Conservation (phyloP, 2,329 filamentous ascomycete genomes). For the Emmonsia crescens region DNA sequence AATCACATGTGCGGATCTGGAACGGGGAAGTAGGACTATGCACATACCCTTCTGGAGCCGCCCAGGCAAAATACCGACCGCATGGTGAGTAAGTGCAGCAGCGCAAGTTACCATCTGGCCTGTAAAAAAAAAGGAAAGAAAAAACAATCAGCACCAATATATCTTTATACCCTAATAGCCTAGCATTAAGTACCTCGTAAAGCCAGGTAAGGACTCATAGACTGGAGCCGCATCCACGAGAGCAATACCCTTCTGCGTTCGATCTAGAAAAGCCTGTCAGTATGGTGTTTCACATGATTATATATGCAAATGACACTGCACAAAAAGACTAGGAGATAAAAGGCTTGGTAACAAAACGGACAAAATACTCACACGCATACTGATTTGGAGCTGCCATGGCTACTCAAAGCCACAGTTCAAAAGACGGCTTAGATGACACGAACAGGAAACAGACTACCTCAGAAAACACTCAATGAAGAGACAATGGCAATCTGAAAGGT, state of each 20-base stretch:
- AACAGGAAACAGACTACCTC: neutral
- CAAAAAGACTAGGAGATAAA: neutral
- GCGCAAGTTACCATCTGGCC: conserved; percentile 86
- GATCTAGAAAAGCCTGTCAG: conserved; percentile 42
- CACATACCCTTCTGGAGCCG: conserved; percentile 61
- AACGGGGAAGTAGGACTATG: neutral
- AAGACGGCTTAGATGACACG: neutral
- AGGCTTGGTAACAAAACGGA: neutral
- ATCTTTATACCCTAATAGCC: conserved; percentile 12
- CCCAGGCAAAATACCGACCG: conserved; percentile 93
- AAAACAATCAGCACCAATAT: conserved; percentile 2
- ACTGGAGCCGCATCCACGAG: conserved; percentile 82
- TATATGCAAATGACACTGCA: neutral
- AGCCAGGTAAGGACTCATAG: conserved; percentile 76
- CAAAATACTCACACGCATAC: conserved; percentile 61
- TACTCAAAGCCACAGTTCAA: conserved; percentile 70
- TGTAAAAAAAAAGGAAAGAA: conserved; percentile 28
- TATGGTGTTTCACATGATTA: conserved; percentile 1
- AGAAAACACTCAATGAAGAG: neutral
- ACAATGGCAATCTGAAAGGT: neutral
- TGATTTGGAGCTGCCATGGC: conserved; percentile 89
- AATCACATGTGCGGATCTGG: neutral
- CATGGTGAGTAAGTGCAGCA: conserved; percentile 94
- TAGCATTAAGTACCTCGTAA: conserved; percentile 42
- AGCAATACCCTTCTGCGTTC: conserved; percentile 93